Evolutionary conservation across 192 early-diverging fungal genomes (phyloP), one percentile per base, ranked within the genome.

Genomic region (Podila minutissima): DNA sequence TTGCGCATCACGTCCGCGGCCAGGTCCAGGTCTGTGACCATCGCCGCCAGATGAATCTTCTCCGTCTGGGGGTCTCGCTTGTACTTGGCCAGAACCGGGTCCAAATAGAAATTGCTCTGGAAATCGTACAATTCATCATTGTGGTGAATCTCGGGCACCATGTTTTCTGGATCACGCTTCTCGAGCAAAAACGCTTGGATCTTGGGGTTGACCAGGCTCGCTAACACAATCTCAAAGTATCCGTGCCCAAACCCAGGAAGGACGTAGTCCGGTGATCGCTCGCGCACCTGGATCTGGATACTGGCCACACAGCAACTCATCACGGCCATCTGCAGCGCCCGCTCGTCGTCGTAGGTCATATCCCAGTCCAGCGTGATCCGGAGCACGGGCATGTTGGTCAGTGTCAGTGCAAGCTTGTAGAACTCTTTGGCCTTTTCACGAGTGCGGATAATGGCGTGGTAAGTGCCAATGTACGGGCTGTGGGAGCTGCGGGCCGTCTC

Each of bases 131-230:
- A 6, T 2, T 78, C 69, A 12, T 67, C 64, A 0, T 2, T 26
- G 13, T 12, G 20, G 1, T 71, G 64, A 5, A 31, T 28, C 20
- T 31, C 6, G 20, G 41, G 13, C 13, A 46, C 41, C 41, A 46
- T 46, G 3, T 46, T 46, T 12, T 46, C 41, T 4, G 41, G 41
- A 11, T 46, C 41, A 1, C 57, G 58, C 29, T 60, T 66, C 48
- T 72, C 75, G 29, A 78, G 58, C 17, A 49, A 35, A 24, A 69
- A 78, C 17, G 64, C 75, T 59, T 78, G 64, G n/a, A 78, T 72
- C 11, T 48, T 20, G 37, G 50, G 46, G 51, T 78, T 78, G n/a
- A 5, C 33, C 5, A 77, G 22, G 10, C 63, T 68, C 1, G 57
- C 62, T 7, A 70, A 5, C 32, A 77, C 64, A n/a, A 69, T 41